Base-by-base conservation (phyloP, 23 red algal species). In the Agarophyton chilense region DNA sequence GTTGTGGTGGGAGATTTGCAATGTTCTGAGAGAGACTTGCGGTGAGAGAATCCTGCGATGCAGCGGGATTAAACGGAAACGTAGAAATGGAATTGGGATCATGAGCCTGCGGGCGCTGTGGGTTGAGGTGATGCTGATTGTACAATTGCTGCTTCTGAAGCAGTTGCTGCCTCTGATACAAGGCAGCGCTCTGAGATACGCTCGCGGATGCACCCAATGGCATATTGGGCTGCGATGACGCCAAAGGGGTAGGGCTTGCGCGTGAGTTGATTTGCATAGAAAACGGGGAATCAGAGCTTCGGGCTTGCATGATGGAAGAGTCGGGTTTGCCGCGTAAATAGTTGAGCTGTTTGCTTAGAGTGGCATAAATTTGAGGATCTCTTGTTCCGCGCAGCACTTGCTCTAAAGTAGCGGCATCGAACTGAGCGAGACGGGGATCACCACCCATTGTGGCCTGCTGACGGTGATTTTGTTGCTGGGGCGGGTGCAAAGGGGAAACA, bases 331-430 rank as follows among this genome's bases (percentile, higher is more conserved):
- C 28, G 34, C 64, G 64, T 10, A 70, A 42, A 14, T 39, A 70
- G 64, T 70, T 70, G 64, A 70, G 64, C 34, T 70, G 64, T 40
- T 70, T 70, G 64, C 64, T 70, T 18, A 70, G 64, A 2, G 64
- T 42, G 34, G 64, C 64, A 22, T 28, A 70, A 18, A 70, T 41
- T 36, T 70, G 32, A 18, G 64, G 64, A 33, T 70, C 34, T 5
- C 17, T 70, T 1, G 64, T 70, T 36, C 14, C 18, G 4, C 64
- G 64, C 34, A 70, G 13, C 32, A 70, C 64, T 18, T 70, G 64
- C 64, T 70, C 64, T 29, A 70, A 33, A 42, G 64, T 70, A 26
- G 64, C 64, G 13, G 34, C 64, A 42, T 70, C 64, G n/a, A 70
- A 70, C 28, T 70, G 36, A 10, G 64, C 64, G 38, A 70, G 64